Evolutionary conservation across 805 yeast genomes (phyloP).

Genomic region (Diddensiella transvaalensis): DNA sequence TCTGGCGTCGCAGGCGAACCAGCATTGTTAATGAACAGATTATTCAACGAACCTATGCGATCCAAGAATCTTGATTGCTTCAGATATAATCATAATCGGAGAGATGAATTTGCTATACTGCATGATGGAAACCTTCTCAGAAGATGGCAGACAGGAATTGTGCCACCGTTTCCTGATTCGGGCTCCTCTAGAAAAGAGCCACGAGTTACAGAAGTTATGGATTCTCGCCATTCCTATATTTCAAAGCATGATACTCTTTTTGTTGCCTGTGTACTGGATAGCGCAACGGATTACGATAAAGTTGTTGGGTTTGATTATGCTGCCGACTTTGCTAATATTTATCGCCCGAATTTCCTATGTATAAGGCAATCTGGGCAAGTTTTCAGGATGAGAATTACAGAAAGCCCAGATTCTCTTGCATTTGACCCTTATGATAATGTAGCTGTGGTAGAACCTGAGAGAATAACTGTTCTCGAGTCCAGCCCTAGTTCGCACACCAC

Average conservation of each 20-base stretch:
- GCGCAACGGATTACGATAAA: slow-evolving; percentile 70
- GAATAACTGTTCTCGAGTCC: slow-evolving; percentile 16
- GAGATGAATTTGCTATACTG: slow-evolving; percentile 73
- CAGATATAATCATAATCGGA: slow-evolving; percentile 49
- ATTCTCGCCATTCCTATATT: slow-evolving; percentile 14
- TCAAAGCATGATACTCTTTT: slow-evolving; percentile 51
- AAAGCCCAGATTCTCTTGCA: slow-evolving; percentile 56
- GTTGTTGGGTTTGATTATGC: slow-evolving; percentile 84
- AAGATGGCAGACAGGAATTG: slow-evolving; percentile 70
- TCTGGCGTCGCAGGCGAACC: slow-evolving; percentile 21
- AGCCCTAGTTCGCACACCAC: neutral
- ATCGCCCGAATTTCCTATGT: slow-evolving; percentile 68
- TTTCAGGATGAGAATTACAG: slow-evolving; percentile 70
- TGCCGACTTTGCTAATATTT: slow-evolving; percentile 46
- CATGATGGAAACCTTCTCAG: slow-evolving; percentile 75
- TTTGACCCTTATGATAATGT: slow-evolving; percentile 55
- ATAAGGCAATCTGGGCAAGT: slow-evolving; percentile 89
- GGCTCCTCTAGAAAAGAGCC: neutral
- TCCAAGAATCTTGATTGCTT: slow-evolving; percentile 22
- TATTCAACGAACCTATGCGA: slow-evolving; percentile 20
- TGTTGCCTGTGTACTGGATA: slow-evolving; percentile 72
- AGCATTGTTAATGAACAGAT: slow-evolving; percentile 17
- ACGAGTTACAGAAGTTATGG: slow-evolving; percentile 6
- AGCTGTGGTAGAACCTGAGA: slow-evolving; percentile 23
- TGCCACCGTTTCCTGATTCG: slow-evolving; percentile 4